A percentile compares a stretch with the other conserved stretches of the same genome.
Evolutionary conservation across 495 filamentous ascomycete species (phyloP).

Genomic region (Penicillium roqueforti): DNA sequence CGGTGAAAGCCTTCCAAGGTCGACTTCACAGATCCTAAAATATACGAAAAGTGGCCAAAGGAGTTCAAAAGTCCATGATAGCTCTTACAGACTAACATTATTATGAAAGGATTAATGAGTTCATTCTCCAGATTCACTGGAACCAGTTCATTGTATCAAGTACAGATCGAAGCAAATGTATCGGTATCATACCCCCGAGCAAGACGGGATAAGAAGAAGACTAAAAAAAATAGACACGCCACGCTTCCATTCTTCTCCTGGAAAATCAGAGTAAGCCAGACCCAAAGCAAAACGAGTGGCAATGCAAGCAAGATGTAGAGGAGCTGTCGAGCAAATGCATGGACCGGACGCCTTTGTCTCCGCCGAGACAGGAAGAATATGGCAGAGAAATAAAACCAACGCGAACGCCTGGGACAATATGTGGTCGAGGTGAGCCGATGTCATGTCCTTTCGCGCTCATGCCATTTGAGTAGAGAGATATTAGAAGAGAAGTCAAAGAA

Average conservation of each 20-base stretch:
- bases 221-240: constrained; percentile 6
- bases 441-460: constrained; percentile 22
- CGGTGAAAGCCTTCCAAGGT: neutral
- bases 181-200: constrained; percentile 19
- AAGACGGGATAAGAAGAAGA: constrained; percentile 5
- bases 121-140: neutral
- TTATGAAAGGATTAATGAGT: neutral
- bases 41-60: neutral
- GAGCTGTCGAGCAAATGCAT: constrained; percentile 8
- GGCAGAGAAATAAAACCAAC: constrained; percentile 5
- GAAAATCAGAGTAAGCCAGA: constrained; percentile 6
- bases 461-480: constrained; percentile 16
- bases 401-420: constrained; percentile 14
- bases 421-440: constrained; percentile 7
- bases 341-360: constrained; percentile 15
- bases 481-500: constrained; percentile 15
- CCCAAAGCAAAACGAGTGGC: constrained; percentile 2
- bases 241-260: neutral
- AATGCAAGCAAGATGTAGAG: constrained; percentile 8
- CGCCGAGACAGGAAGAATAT: constrained; percentile 5
- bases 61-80: neutral
- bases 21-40: neutral
- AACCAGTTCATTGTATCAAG: constrained; percentile 25
- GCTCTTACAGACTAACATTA: neutral
- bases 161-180: constrained; percentile 27